These are phyloP conservation scores for Oryza meyeriana DNA, from an alignment of 176 grass and related monocot genomes.

Conservation along the genomic window DNA sequence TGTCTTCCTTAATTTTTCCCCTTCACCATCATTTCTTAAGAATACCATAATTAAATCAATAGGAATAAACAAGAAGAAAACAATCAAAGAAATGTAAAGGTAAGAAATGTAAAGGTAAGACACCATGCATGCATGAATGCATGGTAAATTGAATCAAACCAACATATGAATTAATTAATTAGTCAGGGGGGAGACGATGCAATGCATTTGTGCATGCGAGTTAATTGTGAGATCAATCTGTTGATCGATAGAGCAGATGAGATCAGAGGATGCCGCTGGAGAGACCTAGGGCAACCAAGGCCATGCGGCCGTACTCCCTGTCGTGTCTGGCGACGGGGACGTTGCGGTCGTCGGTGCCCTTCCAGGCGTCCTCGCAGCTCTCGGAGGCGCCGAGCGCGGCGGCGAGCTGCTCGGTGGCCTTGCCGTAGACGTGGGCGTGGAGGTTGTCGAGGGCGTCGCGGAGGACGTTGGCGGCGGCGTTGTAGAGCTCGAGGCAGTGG, in stretches of 20 bases:
- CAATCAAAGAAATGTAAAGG: not conserved
- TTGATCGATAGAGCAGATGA: not conserved
- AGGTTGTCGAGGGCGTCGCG: conserved; percentile 58
- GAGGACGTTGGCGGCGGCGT: conserved; percentile 29
- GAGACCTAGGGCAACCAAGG: conserved; percentile 25
- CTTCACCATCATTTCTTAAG: not conserved
- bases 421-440: conserved; percentile 35
- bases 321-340: conserved; percentile 25
- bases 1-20: not conserved
- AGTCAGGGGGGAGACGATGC: too few relatives aligned
- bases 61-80: not conserved
- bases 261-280: conserved; percentile 17
- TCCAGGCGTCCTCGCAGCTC: conserved; percentile 56
- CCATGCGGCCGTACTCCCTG: conserved; percentile 48
- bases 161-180: too few relatives aligned
- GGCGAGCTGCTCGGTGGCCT: conserved; percentile 38
- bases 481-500: conserved; percentile 44
- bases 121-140: not conserved
- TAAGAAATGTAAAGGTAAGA: too few relatives aligned
- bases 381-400: conserved; percentile 38
- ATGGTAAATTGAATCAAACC: too few relatives aligned
- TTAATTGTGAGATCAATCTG: too few relatives aligned
- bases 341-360: conserved; percentile 21
- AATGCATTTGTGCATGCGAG: too few relatives aligned
- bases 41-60: not conserved